phyloP scores from a whole-genome alignment of 2,329 filamentous ascomycete species.

The Alternaria arborescens region DNA sequence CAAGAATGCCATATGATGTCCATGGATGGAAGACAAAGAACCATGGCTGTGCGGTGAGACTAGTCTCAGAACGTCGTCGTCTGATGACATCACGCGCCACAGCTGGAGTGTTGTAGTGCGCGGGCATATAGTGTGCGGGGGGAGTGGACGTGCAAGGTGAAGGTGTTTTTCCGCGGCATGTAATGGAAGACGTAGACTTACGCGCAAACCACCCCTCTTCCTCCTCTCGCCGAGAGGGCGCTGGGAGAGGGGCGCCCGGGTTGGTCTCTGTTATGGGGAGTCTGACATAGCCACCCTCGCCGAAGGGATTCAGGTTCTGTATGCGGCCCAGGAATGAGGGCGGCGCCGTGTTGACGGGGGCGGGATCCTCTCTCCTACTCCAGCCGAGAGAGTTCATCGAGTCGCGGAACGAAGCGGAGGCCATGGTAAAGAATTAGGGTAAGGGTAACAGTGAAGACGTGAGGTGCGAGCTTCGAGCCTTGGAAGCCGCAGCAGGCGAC shows the following conservation, averaged over 20 bases:
- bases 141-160: constrained; percentile 10
- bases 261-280: constrained; percentile 81
- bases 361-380: constrained; percentile 82
- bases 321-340: constrained; percentile 81
- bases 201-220: constrained; percentile 94
- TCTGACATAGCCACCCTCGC: constrained; percentile 84
- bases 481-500: constrained; percentile 50
- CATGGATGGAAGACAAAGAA: constrained; percentile 20
- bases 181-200: constrained; percentile 66
- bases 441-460: too few species aligned
- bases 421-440: constrained; percentile 64
- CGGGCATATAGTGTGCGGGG: not conserved
- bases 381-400: constrained; percentile 95
- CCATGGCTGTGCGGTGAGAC: constrained; percentile 36
- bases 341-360: constrained; percentile 76
- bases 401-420: constrained; percentile 88
- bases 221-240: constrained; percentile 84
- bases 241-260: constrained; percentile 84
- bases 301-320: constrained; percentile 87
- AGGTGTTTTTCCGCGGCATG: constrained; percentile 31
- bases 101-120: constrained; percentile 5
- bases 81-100: constrained; percentile 41
- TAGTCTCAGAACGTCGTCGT: constrained; percentile 33
- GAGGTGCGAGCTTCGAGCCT: not conserved
- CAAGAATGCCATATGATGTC: constrained; percentile 32